phyloP scores from a whole-genome alignment of 108 stramenopile species.

The Fragilaria crotonensis region DNA sequence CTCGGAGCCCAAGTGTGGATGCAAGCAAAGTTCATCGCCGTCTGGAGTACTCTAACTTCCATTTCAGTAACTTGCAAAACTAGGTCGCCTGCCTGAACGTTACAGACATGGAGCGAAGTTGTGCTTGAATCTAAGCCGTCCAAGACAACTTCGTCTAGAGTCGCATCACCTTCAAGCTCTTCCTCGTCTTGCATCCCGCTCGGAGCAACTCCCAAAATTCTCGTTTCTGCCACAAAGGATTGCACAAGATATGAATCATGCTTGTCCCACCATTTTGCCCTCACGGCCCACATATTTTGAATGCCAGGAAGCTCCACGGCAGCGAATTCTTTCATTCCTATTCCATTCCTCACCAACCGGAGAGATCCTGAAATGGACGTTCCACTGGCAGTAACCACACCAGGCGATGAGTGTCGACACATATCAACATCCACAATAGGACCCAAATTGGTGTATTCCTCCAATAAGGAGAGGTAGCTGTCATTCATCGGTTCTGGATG shows the following conservation, averaged over 20 bases:
- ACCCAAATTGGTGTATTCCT: conserved; percentile 91
- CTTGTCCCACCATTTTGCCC: conserved; percentile 36
- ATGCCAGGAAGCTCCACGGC: conserved; percentile 90
- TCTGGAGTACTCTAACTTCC: conserved; percentile 52
- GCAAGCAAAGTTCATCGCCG: conserved; percentile 26
- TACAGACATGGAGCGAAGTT: conserved; percentile 24
- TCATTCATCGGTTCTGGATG: conserved; percentile 63
- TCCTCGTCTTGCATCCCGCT: conserved; percentile 17
- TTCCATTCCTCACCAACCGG: conserved; percentile 93
- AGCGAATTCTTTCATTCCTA: conserved; percentile 91
- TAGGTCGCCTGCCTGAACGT: conserved; percentile 4
- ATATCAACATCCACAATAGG: conserved; percentile 97
- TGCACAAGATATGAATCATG: conserved; percentile 91
- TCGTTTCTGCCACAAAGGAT: conserved; percentile 87
- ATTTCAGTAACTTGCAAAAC: conserved; percentile 81
- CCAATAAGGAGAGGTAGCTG: conserved; percentile 74
- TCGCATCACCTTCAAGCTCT: conserved; percentile 37
- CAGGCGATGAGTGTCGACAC: conserved; percentile 31
- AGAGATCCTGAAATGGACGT: conserved; percentile 77
- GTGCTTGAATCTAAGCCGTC: conserved; percentile 57
- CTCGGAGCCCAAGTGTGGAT: conserved; percentile 52
- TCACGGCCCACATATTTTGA: conserved; percentile 90
- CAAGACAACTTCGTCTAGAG: conserved; percentile 55
- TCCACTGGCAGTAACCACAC: conserved; percentile 93
- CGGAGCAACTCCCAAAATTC: conserved; percentile 75